Evolutionary conservation across 2,329 filamentous ascomycete species (phyloP).

Genomic region (Juglanconis sp.): DNA sequence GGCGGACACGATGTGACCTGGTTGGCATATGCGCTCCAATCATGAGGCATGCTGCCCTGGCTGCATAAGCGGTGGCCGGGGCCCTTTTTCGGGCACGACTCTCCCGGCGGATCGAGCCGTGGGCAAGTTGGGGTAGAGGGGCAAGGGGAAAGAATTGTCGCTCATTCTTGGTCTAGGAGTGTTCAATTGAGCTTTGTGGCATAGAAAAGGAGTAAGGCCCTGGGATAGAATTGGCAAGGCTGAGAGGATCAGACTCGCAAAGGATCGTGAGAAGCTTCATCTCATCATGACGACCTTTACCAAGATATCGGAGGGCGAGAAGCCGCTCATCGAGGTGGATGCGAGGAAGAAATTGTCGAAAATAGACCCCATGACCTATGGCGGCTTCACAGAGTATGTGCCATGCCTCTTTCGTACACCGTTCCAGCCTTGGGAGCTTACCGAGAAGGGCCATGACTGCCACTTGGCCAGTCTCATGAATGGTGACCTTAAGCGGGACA

Average conservation of each 20-base stretch:
- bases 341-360: constrained; percentile 63
- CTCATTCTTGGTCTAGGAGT: not conserved
- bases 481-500: too few relatives aligned
- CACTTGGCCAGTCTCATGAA: too few relatives aligned
- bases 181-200: not conserved
- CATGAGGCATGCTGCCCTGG: not conserved
- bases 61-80: not conserved
- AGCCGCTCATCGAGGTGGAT: constrained; percentile 64
- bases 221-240: not conserved
- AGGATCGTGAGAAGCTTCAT: not conserved
- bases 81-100: constrained; percentile 8
- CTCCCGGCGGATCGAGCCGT: not conserved
- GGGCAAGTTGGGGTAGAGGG: constrained; percentile 7
- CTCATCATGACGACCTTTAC: constrained; percentile 71
- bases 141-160: constrained; percentile 1
- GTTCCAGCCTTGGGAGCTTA: too few relatives aligned
- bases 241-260: not conserved
- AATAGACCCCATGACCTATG: constrained; percentile 79
- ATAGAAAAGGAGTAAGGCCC: constrained; percentile 5
- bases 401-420: not conserved
- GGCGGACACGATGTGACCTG: constrained; percentile 6
- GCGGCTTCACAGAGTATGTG: constrained; percentile 76
- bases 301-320: constrained; percentile 57
- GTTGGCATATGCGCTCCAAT: constrained; percentile 17
- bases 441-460: too few relatives aligned